Conservation (phyloP, 108 stramenopile genomes). For the Pseudonitzschia pungens region DNA sequence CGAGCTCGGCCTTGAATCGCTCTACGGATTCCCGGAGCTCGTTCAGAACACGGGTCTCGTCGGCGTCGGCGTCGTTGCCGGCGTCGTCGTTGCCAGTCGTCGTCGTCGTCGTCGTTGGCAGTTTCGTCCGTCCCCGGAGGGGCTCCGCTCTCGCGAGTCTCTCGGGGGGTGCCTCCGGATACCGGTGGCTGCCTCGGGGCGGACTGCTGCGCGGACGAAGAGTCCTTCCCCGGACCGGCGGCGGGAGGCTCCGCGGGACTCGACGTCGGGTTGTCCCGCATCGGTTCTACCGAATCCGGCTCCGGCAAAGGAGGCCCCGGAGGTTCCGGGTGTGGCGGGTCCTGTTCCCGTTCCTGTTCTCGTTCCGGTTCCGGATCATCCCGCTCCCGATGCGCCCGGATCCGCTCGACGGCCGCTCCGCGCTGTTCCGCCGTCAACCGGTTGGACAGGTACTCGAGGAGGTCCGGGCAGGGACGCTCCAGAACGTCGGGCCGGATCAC, state of each 20-base stretch:
- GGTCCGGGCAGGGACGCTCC: conserved; percentile 24
- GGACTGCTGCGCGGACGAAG: no score
- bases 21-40: conserved; percentile 22
- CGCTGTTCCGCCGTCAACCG: conserved; percentile 33
- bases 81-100: neutral
- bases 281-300: no score
- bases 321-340: neutral
- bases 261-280: no score
- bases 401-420: neutral
- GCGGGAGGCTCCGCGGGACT: no score
- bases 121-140: neutral
- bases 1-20: conserved; percentile 25
- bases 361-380: no score
- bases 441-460: conserved; percentile 32
- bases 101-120: neutral
- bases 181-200: no score
- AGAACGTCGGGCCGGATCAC: conserved; percentile 26
- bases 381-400: conserved; percentile 2
- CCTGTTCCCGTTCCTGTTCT: neutral
- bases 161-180: no score
- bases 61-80: neutral
- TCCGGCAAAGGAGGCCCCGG: no score
- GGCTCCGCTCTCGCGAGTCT: no score
- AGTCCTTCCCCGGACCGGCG: no score
- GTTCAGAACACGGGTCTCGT: neutral